These are phyloP conservation scores for Chionographis japonica DNA, from an alignment of 106 monocot genomes.

Conservation along the genomic window DNA sequence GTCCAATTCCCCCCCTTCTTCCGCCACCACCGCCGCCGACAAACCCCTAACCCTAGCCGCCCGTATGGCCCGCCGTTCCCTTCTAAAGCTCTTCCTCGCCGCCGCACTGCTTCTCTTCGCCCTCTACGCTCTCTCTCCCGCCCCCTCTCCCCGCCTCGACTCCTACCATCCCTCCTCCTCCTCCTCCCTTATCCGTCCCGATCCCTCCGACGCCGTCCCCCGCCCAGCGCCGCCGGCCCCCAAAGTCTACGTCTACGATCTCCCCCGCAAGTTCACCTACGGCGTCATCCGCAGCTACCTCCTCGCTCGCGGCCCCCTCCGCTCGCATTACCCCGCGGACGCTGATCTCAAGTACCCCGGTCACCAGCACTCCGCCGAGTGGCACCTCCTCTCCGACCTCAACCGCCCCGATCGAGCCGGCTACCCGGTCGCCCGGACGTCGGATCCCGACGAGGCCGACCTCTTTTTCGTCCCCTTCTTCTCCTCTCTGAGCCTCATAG, in stretches of 20 bases:
- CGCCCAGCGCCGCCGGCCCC: background rate
- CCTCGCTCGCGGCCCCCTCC: constrained; percentile 33
- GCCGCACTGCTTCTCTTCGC: constrained; percentile 8
- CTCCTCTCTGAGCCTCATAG: constrained; percentile 82
- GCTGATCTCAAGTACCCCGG: constrained; percentile 56
- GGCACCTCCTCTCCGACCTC: constrained; percentile 66
- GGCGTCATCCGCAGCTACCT: constrained; percentile 76
- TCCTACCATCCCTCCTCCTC: constrained; percentile 4
- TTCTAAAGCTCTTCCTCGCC: background rate
- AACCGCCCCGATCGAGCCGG: constrained; percentile 8
- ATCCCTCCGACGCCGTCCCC: constrained; percentile 6
- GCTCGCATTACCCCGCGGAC: background rate
- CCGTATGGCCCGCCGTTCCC: background rate
- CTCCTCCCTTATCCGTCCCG: background rate
- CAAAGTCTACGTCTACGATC: constrained; percentile 84
- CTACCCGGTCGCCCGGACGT: constrained; percentile 31
- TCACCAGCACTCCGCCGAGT: constrained; percentile 98
- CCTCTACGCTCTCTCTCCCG: constrained; percentile 6
- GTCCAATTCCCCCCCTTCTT: background rate
- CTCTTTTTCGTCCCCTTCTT: constrained; percentile 94
- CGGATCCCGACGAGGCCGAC: constrained; percentile 63
- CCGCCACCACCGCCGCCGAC: background rate
- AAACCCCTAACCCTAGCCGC: background rate
- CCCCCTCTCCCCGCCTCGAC: background rate
- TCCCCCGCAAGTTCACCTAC: constrained; percentile 72